Conservation (phyloP, 192 early-diverging fungal species). For the Phycomyces blakesleeanus region DNA sequence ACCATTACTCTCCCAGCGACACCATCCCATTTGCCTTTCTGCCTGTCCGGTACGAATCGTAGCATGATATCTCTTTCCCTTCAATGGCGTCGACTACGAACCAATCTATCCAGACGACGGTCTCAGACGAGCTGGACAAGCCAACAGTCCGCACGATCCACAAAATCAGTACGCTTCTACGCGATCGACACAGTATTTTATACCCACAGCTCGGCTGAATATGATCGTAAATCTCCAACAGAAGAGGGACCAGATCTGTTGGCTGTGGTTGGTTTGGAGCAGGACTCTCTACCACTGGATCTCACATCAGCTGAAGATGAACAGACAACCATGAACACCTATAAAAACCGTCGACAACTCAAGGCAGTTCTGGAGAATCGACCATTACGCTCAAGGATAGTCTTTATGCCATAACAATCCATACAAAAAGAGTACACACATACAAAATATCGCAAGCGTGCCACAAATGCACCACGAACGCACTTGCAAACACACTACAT, state of each 20-base stretch:
- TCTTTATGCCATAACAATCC: neutral
- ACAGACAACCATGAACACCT: neutral
- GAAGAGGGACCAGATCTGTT: neutral
- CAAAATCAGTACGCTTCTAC: constrained; percentile 15
- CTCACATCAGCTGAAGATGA: neutral
- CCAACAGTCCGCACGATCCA: neutral
- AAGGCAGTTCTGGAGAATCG: neutral
- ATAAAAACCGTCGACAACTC: neutral
- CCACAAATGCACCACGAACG: too few relatives aligned
- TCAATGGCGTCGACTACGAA: constrained; percentile 14
- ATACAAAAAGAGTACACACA: neutral
- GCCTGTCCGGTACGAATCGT: neutral
- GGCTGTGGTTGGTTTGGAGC: neutral
- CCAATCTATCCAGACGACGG: constrained; percentile 5
- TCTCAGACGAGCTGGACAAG: neutral
- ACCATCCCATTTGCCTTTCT: too few relatives aligned
- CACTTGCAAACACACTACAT: too few relatives aligned
- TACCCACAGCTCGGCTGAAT: constrained; percentile 15
- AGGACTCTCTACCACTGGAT: neutral
- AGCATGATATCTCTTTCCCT: constrained; percentile 17
- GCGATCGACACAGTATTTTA: constrained; percentile 16
- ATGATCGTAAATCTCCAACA: constrained; percentile 16
- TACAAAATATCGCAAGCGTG: too few relatives aligned
- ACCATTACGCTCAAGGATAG: neutral
- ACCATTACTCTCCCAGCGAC: neutral